phyloP scores from a whole-genome alignment of 495 filamentous ascomycete genomes.

The Xylaria sp. region DNA sequence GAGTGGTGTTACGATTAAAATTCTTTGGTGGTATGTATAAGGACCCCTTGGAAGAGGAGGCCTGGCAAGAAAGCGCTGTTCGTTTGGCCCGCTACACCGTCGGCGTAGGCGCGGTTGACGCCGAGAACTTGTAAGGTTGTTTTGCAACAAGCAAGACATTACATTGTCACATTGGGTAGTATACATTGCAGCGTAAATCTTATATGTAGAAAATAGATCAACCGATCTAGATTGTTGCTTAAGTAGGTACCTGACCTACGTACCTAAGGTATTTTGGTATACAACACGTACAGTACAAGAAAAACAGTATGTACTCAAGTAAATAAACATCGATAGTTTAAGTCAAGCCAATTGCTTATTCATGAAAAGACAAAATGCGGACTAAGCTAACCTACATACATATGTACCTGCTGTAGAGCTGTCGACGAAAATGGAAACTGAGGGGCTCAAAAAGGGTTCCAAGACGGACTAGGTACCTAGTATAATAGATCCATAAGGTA shows the following conservation, averaged over 20 bases:
- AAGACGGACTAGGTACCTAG: neutral
- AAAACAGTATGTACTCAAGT: neutral
- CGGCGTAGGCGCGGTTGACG: neutral
- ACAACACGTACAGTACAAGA: neutral
- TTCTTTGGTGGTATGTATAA: neutral
- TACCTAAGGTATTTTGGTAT: neutral
- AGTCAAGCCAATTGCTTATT: neutral
- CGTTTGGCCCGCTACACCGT: no score
- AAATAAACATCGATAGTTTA: no score
- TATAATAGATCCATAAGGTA: no score
- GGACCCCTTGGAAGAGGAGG: neutral
- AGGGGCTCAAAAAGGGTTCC: slow-evolving; percentile 16
- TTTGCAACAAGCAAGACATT: neutral
- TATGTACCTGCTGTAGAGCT: neutral
- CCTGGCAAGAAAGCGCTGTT: neutral
- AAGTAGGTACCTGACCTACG: neutral
- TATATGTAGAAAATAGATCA: neutral
- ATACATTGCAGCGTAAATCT: neutral
- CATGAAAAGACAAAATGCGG: neutral
- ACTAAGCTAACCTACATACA: no score
- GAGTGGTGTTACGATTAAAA: neutral
- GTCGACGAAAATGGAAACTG: slow-evolving; percentile 11
- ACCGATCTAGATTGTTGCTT: neutral
- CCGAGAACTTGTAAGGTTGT: neutral
- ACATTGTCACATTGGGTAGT: neutral